Percentiles rank a stretch among this genome's conserved stretches.
Conservation (phyloP, 495 filamentous ascomycete species). For the Penicillium samsonianum region DNA sequence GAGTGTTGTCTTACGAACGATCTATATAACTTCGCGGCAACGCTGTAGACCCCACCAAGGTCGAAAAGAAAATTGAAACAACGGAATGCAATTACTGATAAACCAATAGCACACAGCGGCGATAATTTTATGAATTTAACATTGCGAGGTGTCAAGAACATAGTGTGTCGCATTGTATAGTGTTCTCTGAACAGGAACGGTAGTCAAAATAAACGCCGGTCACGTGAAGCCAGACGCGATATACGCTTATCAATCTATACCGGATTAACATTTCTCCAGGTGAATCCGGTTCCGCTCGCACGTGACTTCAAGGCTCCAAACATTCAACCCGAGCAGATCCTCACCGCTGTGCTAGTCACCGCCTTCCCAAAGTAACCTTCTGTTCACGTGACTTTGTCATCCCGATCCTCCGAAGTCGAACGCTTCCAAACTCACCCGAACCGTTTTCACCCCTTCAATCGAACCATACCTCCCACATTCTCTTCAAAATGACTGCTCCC, state of each 20-base stretch:
- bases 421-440: slow-evolving; percentile 39
- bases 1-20: too few relatives aligned
- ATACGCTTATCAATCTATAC: background rate
- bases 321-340: background rate
- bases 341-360: background rate
- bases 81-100: too few relatives aligned
- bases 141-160: too few relatives aligned
- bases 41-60: too few relatives aligned
- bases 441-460: slow-evolving; percentile 37
- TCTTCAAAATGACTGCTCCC: slow-evolving; percentile 89
- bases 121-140: too few relatives aligned
- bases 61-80: too few relatives aligned
- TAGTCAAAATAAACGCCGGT: background rate
- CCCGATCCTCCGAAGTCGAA: slow-evolving; percentile 48
- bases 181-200: background rate
- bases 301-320: background rate
- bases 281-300: background rate
- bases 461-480: slow-evolving; percentile 29
- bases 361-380: background rate
- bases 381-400: slow-evolving; percentile 20
- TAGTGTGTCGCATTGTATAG: background rate
- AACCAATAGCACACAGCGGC: too few relatives aligned
- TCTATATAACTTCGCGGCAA: too few relatives aligned
- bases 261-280: background rate
- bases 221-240: background rate